Evolutionary conservation across 306 rosid species (phyloP).

Genomic region (Fagus sylvatica): DNA sequence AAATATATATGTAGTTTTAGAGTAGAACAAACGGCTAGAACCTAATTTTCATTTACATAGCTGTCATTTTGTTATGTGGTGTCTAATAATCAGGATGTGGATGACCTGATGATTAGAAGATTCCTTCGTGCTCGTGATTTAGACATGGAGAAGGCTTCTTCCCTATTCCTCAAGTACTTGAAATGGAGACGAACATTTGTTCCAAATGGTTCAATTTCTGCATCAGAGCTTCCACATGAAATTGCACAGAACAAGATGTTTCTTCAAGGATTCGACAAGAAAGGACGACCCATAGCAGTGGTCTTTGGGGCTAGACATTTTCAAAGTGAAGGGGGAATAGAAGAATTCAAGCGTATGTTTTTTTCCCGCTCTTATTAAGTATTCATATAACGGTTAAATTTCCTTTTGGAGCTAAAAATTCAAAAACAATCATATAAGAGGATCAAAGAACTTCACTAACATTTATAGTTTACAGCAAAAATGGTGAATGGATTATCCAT

Average conservation of each 20-base stretch:
- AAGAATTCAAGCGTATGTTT: slow-evolving; percentile 50
- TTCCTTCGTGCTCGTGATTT: slow-evolving; percentile 59
- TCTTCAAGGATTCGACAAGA: slow-evolving; percentile 53
- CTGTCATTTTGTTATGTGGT: neutral
- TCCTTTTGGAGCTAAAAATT: too few species aligned
- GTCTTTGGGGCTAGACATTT: slow-evolving; percentile 52
- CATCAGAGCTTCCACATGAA: slow-evolving; percentile 45
- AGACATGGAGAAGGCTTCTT: slow-evolving; percentile 49
- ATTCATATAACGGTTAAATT: neutral
- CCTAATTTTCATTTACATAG: neutral
- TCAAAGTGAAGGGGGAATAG: slow-evolving; percentile 37
- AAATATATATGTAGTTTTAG: neutral
- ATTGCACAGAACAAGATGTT: slow-evolving; percentile 46
- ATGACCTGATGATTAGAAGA: slow-evolving; percentile 58
- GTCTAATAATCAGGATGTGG: slow-evolving; percentile 40
- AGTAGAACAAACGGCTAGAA: neutral
- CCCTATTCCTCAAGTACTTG: slow-evolving; percentile 57
- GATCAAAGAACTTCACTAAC: too few species aligned
- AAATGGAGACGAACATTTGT: slow-evolving; percentile 52
- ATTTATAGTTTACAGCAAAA: too few species aligned
- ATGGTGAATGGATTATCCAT: too few species aligned
- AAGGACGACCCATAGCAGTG: slow-evolving; percentile 56
- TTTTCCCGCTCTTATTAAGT: neutral
- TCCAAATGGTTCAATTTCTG: slow-evolving; percentile 48
- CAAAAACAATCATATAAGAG: too few species aligned